A percentile compares a stretch with the other conserved stretches of the same genome.
Conservation (phyloP, 495 filamentous ascomycete genomes). For the Penicillium coprophilum region DNA sequence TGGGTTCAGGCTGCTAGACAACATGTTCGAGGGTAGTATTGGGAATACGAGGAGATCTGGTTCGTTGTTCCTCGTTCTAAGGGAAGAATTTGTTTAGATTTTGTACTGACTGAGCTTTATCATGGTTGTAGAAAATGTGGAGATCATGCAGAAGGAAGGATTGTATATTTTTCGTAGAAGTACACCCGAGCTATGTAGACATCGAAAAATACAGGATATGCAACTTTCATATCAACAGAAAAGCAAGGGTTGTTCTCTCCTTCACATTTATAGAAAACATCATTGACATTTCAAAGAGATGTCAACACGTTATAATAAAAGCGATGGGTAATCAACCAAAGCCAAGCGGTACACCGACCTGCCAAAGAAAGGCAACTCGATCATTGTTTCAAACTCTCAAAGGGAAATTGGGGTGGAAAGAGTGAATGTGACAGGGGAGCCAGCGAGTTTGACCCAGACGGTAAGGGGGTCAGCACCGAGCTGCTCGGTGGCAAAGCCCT, state of each 20-base stretch:
- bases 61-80: too few relatives aligned
- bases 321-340: constrained; percentile 1
- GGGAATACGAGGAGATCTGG: neutral
- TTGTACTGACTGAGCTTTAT: neutral
- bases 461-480: constrained; percentile 59
- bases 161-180: neutral
- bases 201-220: neutral
- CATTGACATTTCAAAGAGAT: constrained; percentile 9
- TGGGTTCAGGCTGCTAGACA: neutral
- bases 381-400: constrained; percentile 16
- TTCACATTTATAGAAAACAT: constrained; percentile 7
- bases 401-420: constrained; percentile 48
- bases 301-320: constrained; percentile 5
- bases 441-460: constrained; percentile 56
- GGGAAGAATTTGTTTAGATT: neutral
- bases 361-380: neutral
- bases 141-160: neutral
- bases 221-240: constrained; percentile 9
- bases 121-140: neutral
- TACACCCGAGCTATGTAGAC: neutral
- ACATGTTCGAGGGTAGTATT: neutral
- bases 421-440: constrained; percentile 51
- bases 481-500: constrained; percentile 53
- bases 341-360: neutral
- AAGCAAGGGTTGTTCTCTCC: neutral